phyloP scores from a whole-genome alignment of 129 eudicot genomes.

The Lonicera japonica region DNA sequence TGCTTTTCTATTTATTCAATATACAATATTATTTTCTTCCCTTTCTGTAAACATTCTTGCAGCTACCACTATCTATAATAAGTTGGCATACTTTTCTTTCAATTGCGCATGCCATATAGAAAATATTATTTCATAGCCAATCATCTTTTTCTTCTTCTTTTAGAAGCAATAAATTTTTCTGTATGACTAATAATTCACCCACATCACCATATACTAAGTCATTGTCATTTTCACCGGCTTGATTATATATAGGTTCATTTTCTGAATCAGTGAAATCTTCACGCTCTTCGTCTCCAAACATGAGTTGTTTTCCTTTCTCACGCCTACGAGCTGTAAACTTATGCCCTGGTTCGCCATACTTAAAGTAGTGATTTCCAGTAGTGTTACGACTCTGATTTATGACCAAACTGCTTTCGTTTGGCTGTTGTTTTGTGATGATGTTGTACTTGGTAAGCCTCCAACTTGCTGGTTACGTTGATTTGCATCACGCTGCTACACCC shows the following conservation, averaged over 20 bases:
- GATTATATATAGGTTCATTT: background rate
- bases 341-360: background rate
- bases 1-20: too few species aligned
- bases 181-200: background rate
- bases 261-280: background rate
- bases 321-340: background rate
- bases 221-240: background rate
- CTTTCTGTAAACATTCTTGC: too few species aligned
- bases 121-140: background rate
- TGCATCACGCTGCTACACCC: too few species aligned
- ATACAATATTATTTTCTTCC: too few species aligned
- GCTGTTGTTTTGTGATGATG: too few species aligned
- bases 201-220: background rate
- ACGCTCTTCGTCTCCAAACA: background rate
- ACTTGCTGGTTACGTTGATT: too few species aligned
- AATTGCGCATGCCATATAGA: background rate
- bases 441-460: too few species aligned
- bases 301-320: background rate
- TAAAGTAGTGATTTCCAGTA: background rate
- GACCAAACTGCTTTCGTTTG: background rate
- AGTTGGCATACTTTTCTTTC: constrained; percentile 2
- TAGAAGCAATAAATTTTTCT: background rate
- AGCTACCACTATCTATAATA: constrained; percentile 4
- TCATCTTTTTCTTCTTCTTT: background rate
- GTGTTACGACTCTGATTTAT: too few species aligned